Base-by-base conservation (phyloP, 2,329 filamentous ascomycete species). In the Cercospora janseana region DNA sequence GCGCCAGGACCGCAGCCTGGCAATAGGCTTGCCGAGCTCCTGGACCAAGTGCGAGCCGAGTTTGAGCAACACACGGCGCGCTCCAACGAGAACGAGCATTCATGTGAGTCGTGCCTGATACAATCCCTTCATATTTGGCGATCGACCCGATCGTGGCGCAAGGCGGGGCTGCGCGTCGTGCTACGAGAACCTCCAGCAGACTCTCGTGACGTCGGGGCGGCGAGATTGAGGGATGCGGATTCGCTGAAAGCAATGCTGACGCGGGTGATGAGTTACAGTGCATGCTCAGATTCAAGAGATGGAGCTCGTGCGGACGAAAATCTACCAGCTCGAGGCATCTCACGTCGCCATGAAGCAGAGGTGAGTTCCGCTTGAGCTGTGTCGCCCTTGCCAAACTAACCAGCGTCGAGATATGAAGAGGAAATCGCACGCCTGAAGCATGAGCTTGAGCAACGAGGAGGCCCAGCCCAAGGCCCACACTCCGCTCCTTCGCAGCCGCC, bases 261-360 rank as follows among this genome's bases (percentile, higher is more conserved):
- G 38, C 29, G 23, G 31, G 31, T 51, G 34, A 52, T 40, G 46
- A 48, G 47, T 63, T 46, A 60, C 70, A 96, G 93, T 97, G 67
- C 84, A 88, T 51, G 82, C 84, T 42, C 93, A 98, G 70, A 86
- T 96, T 58, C 86, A 92, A 65, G 93, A 98, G 73, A 93, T 97
- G 80, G 88, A 95, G 68, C 81, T 95, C 65, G 89, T 98, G 42
- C 81, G 91, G 57, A 86, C 91, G 67, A 96, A 95, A 72, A 88
- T 98, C 53, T 96, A 89, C 66, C 82, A 88, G 62, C 83, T 98
- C 70, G 93, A 98, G 70, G 90, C 94, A 68, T 82, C 85, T 41
- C 93, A 97, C 66, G 79, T 92, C 63, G 82, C 81, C 46, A 83
- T 96, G 66, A 97, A 97, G 76, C 80, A 85, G 71, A 95, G 96